Base-by-base conservation (phyloP, 2,329 filamentous ascomycete species). In the Calonectria multiphialidica region DNA sequence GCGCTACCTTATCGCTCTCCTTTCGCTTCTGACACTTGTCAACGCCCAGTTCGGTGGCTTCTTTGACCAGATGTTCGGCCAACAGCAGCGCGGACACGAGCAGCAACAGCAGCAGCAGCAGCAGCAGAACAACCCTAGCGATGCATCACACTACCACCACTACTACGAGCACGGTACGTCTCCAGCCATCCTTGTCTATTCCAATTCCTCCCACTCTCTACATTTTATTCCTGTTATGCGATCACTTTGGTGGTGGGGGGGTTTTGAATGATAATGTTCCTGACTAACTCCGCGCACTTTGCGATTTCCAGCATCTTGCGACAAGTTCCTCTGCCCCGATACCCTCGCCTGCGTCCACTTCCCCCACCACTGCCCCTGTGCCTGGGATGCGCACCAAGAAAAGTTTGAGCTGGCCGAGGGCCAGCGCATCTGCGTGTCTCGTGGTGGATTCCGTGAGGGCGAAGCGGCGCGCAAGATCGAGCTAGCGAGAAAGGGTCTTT, bases 11-110 rank as follows among this genome's bases (percentile, higher is more conserved):
- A 50, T 89, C 64, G 78, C 89, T 53, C 76, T 91, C 23, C 82
- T 95, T 18, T 85, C 94, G 62, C 83, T 95, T 33, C 81, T 94
- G 71, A 85, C 90, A 73, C 84, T 90, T 18, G 91, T 88, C 5
- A 86, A 89, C 70, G 95, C 95, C 13, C 96, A 98, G 85, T 98
- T 98, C 84, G 93, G 95, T 82, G 78, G 81, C 75, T 98, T 99
- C 90, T 99, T 98, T 86, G 96, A 98, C 83, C 95, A 98, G 80
- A 98, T 98, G 95, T 98, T 99, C 83, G 90, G 91, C 78, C 76
- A 74, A 21, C 49, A 74, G 25, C 49, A 75, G 47, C 90, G 90
- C 76, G 84, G 88, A 72, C 85, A 85, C 73, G 83, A 82, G 55
- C 82, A 81, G 55, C 80, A 82, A 13, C 85, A 87, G 15, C 87